phyloP scores from a whole-genome alignment of 208 protist genomes.

The Herpetomonas samuelpessoai region DNA sequence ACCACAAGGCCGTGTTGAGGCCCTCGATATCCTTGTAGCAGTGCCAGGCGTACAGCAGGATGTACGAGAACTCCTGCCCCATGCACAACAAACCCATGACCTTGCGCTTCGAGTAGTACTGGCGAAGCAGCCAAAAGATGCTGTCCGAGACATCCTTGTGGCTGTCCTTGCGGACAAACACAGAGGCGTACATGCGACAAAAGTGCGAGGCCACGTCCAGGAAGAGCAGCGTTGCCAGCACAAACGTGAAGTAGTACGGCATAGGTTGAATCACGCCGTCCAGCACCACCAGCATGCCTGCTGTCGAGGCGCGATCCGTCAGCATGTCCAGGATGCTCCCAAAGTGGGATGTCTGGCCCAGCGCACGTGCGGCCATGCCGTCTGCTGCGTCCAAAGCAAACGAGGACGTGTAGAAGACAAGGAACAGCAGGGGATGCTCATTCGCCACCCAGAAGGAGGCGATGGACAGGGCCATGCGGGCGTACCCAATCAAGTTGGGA shows the following conservation, averaged over 20 bases:
- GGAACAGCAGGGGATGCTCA: conserved; percentile 61
- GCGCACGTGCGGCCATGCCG: conserved; percentile 82
- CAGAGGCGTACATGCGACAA: conserved; percentile 89
- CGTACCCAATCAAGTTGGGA: conserved; percentile 93
- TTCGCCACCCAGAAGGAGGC: conserved; percentile 68
- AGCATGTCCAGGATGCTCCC: conserved; percentile 95
- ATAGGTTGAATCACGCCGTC: conserved; percentile 65
- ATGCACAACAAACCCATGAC: conserved; percentile 88
- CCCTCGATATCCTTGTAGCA: conserved; percentile 31
- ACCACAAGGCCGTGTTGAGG: conserved; percentile 26
- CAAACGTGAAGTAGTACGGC: conserved; percentile 51
- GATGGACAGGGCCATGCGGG: conserved; percentile 66
- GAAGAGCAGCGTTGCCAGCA: conserved; percentile 69
- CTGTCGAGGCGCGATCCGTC: conserved; percentile 90
- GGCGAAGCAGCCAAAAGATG: conserved; percentile 71
- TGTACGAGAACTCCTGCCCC: conserved; percentile 92
- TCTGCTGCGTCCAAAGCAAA: conserved; percentile 91
- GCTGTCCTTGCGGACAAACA: conserved; percentile 54
- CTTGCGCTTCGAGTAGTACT: conserved; percentile 91
- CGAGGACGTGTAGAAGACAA: conserved; percentile 70
- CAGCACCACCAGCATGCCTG: conserved; percentile 87
- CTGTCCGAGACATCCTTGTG: conserved; percentile 90
- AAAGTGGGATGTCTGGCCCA: conserved; percentile 90
- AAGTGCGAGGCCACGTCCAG: conserved; percentile 94
- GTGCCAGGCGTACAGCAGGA: conserved; percentile 79